These are phyloP conservation scores for Henningerozyma blattae DNA, from an alignment of 805 yeast species.

Conservation along the genomic window DNA sequence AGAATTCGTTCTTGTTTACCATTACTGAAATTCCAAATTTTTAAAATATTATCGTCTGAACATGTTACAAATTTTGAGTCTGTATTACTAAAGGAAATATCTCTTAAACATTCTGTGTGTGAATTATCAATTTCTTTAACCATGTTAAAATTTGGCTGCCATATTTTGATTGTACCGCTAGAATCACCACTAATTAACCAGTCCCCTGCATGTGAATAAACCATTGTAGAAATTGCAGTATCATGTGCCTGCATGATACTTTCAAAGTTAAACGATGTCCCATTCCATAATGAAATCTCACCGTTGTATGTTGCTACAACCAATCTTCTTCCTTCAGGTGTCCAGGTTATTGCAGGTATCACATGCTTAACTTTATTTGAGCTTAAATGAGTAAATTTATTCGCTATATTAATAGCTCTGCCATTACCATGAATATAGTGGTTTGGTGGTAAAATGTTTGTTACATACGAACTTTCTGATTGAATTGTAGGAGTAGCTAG, in stretches of 20 bases:
- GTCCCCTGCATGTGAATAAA: conserved; percentile 81
- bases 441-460: conserved; percentile 22
- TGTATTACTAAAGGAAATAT: conserved; percentile 78
- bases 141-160: conserved; percentile 98
- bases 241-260: conserved; percentile 99
- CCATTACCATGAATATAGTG: conserved; percentile 9
- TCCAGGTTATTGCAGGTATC: conserved; percentile 84
- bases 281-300: conserved; percentile 95
- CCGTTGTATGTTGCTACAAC: conserved; percentile 88
- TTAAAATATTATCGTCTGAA: conserved; percentile 82
- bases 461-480: conserved; percentile 21
- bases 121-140: conserved; percentile 56
- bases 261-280: conserved; percentile 88
- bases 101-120: conserved; percentile 65
- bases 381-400: conserved; percentile 81
- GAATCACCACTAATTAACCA: conserved; percentile 94
- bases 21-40: conserved; percentile 90
- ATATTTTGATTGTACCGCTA: conserved; percentile 80
- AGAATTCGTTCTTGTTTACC: conserved; percentile 71
- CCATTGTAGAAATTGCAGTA: conserved; percentile 65
- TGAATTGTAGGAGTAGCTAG: conserved; percentile 16
- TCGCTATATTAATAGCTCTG: conserved; percentile 47
- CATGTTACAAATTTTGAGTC: conserved; percentile 89
- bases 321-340: conserved; percentile 89
- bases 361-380: conserved; percentile 88